Evolutionary conservation across 2,329 filamentous ascomycete genomes (phyloP).

Genomic region (Xylariaceae sp.): DNA sequence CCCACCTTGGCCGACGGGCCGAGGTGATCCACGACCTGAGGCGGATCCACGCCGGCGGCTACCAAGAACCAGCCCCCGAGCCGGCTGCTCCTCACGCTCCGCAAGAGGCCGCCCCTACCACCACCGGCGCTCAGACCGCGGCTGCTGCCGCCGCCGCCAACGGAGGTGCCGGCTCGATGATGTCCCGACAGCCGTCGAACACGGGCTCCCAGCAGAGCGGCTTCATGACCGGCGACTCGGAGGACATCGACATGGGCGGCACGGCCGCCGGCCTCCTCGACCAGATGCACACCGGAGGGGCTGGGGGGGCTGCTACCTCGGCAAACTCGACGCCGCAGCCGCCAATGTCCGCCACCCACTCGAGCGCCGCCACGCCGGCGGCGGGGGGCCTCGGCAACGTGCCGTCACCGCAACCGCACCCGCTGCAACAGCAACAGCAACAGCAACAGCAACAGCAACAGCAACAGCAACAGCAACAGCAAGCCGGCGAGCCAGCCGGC

Average conservation of each 20-base stretch:
- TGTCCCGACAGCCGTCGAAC: slow-evolving; percentile 48
- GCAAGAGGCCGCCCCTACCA: no score
- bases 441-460: slow-evolving; percentile 29
- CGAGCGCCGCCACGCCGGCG: slow-evolving; percentile 49
- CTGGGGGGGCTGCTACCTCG: no score
- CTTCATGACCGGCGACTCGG: slow-evolving; percentile 48
- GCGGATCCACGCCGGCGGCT: slow-evolving; percentile 72
- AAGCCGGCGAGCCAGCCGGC: no score
- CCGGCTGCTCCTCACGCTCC: slow-evolving; percentile 18
- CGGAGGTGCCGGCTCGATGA: slow-evolving; percentile 21
- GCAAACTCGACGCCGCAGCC: slow-evolving; percentile 55
- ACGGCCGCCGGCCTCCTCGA: slow-evolving; percentile 59
- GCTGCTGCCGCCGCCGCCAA: slow-evolving; percentile 15
- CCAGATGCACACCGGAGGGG: slow-evolving; percentile 59
- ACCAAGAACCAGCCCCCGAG: slow-evolving; percentile 52
- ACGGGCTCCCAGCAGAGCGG: slow-evolving; percentile 49
- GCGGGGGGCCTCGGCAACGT: slow-evolving; percentile 38
- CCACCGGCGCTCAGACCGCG: slow-evolving; percentile 14
- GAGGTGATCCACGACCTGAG: slow-evolving; percentile 56
- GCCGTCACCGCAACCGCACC: slow-evolving; percentile 35
- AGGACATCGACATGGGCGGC: slow-evolving; percentile 59
- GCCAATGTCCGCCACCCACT: slow-evolving; percentile 48
- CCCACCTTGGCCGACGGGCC: slow-evolving; percentile 59
- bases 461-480: slow-evolving; percentile 27
- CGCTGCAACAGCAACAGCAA: slow-evolving; percentile 5